Base-by-base conservation (phyloP, 164 flowering plant species). In the Warburgia ugandensis region DNA sequence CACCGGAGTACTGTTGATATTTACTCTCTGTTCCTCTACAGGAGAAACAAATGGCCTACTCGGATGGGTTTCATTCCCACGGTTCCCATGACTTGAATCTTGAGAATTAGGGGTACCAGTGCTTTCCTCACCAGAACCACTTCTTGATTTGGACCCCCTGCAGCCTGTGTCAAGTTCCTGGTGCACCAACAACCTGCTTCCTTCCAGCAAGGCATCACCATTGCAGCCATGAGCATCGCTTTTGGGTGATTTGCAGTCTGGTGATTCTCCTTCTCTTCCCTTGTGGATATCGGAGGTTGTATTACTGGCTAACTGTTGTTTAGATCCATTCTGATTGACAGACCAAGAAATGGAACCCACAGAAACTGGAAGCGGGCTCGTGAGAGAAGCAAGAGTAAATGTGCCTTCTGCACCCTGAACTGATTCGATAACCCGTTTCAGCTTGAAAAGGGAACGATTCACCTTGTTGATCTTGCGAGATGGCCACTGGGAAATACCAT, bases 381-480 rank as follows among this genome's bases (percentile, higher is more conserved):
- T 48, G 26, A 87, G 69, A 53, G 92, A 68, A 58, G 71, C 60
- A 53, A 82, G 58, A 47, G 59, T 66, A 33, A 88, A 80, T 42
- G 85, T 59, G 40, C 91, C 83, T 57, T 86, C 87, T 49, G 75
- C 74, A 37, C 91, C 96, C 72, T 80, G 87, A 31, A 88, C 96
- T 41, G 97, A 92, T 67, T 92, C 95, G 50, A 88, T 92, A 7
- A 88, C 99, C 19, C 66, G 78, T 74, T 88, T 79, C 39, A 92
- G 74, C 74, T 86, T 92, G n/a, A 87, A 50, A 27, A 92, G 81
- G 54, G 99, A 92, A 20, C 83, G 85, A 47, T 86, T 92, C 26
- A 92, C 96, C 66, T 86, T 88, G 62, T 86, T 92, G 59, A 92
- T 88, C 72, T 88, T 92, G 61, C 94, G 95, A 62, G 96, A 92